phyloP scores from a whole-genome alignment of 768 basidiomycete genomes.

The Leccinum truebloodii region DNA sequence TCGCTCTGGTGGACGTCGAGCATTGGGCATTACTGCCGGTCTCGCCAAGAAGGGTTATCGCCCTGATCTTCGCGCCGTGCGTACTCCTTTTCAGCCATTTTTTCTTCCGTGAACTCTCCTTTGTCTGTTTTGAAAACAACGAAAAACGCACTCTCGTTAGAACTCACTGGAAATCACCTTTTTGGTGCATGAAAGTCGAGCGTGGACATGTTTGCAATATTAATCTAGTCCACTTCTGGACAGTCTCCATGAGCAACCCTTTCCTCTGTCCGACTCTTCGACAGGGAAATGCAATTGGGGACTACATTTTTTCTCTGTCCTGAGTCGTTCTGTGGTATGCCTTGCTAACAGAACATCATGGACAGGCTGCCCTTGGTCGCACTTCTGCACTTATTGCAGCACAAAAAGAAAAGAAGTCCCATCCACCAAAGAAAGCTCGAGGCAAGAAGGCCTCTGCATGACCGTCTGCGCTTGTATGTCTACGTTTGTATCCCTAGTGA shows the following conservation, averaged over 20 bases:
- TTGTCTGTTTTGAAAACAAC: conserved; percentile 2
- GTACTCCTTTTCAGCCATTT: conserved; percentile 31
- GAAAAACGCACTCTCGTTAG: conserved; percentile 79
- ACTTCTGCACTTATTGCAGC: conserved; percentile 69
- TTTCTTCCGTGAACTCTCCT: neutral
- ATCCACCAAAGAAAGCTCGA: conserved; percentile 67
- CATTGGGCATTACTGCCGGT: conserved; percentile 62
- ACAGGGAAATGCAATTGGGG: conserved; percentile 36
- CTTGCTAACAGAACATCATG: conserved; percentile 21
- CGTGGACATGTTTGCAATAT: conserved; percentile 94
- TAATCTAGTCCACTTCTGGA: conserved; percentile 29
- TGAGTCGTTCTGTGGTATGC: conserved; percentile 48
- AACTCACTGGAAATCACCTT: conserved; percentile 77
- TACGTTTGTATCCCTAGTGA: conserved; percentile 29
- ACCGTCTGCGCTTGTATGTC: conserved; percentile 26
- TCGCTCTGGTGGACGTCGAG: conserved; percentile 71
- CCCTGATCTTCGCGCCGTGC: conserved; percentile 75
- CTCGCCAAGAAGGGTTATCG: conserved; percentile 70
- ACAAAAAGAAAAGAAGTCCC: conserved; percentile 69
- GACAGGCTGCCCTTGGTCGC: conserved; percentile 73
- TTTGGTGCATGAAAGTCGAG: conserved; percentile 77
- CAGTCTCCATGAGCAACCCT: conserved; percentile 19
- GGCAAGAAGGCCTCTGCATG: conserved; percentile 57
- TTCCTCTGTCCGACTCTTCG: conserved; percentile 29
- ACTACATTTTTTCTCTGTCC: conserved; percentile 20